Conservation (phyloP, 257 asterid genomes). For the Solanum chiquidenum region DNA sequence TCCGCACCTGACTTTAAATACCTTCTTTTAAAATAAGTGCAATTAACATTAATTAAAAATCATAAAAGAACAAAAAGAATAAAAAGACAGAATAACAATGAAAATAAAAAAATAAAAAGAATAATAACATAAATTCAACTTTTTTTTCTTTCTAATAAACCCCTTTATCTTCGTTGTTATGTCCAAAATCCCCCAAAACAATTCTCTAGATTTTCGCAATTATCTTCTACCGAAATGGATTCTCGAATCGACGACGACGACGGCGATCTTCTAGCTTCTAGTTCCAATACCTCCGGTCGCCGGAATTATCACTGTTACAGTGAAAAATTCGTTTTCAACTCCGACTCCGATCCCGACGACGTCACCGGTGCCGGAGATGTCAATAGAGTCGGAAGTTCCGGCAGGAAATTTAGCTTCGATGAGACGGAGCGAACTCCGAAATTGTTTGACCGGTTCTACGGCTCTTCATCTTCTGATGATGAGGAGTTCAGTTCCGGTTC, state of each 20-base stretch:
- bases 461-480: constrained; percentile 51
- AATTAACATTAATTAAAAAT: neutral
- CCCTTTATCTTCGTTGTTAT: neutral
- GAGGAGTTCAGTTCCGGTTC: constrained; percentile 32
- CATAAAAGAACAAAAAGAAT: neutral
- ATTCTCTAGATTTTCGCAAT: constrained; percentile 4
- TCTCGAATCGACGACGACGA: constrained; percentile 37
- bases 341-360: constrained; percentile 4
- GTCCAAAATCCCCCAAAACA: neutral
- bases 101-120: neutral
- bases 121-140: neutral
- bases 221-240: constrained; percentile 37
- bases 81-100: neutral
- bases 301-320: constrained; percentile 24
- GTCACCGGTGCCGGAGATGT: constrained; percentile 23
- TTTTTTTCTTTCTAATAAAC: neutral
- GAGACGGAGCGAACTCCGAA: constrained; percentile 41
- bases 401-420: constrained; percentile 22
- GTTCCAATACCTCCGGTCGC: neutral
- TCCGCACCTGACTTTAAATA: neutral
- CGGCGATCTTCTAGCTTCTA: constrained; percentile 16
- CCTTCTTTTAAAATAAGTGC: neutral
- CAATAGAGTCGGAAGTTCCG: neutral
- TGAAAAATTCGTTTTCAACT: constrained; percentile 26
- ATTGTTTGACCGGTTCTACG: constrained; percentile 77